Base-by-base conservation (phyloP, 1,284 basidiomycete species). In the Trichosporon sp. region DNA sequence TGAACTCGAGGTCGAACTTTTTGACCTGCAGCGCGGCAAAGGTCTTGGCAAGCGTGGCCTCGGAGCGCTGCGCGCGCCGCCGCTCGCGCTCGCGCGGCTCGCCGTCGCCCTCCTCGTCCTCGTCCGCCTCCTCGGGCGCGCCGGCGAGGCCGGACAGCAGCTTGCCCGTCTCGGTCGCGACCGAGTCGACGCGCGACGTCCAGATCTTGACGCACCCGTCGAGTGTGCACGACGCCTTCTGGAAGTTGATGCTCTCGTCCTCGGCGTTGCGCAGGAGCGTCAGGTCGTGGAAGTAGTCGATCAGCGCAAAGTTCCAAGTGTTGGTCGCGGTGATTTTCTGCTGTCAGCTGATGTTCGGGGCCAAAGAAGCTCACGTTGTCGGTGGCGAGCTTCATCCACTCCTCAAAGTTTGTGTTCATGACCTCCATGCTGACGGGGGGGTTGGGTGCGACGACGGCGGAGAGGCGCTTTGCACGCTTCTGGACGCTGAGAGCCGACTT, bases 311-410 rank as follows among this genome's bases (percentile, higher is more conserved):
- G 76, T 91, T 93, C 97, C 97, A 99, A 27, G 96, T 96, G 81
- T 99, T 99, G 58, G 90, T 90, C 1, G 93, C 91, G 73, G 96
- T 99, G 85, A 99, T 98, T 96, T 99, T 99, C 95, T 98, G 78
- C 27, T 44, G 47, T 62, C 47, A 64, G 32, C 32, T 4, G n/a
- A 34, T 18, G 1, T 0, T 12, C 35, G n/a, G n/a, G n/a, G n/a
- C n/a, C n/a, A 42, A 5, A 0, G 2, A 6, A 3, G 1, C 3
- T 75, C 78, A 97, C 95, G 83, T 98, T 98, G 81, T 98, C 97
- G 6, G 96, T 98, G 1, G 95, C 95, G 89, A 99, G 91, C 86
- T 98, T 99, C 96, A 99, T 99, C 96, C 97, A 99, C 81, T 99
- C 95, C 81, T 99, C 96, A 79, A 91, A 95, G 76, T 95, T 95